Evolutionary conservation across 495 filamentous ascomycete genomes (phyloP).

Genomic region (Ramalina intermedia): DNA sequence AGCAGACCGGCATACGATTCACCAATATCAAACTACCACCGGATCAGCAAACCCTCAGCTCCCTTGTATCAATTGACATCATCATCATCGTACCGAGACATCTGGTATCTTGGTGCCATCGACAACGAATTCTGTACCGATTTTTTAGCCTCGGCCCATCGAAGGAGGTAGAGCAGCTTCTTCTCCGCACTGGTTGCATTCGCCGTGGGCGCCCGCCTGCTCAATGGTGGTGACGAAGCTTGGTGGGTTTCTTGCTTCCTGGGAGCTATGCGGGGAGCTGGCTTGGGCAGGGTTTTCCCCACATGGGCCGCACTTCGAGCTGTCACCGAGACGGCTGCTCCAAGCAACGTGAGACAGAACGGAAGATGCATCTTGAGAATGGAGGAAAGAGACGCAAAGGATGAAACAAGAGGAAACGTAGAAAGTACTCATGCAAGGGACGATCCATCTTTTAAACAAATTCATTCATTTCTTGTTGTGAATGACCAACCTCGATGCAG

Average conservation of each 20-base stretch:
- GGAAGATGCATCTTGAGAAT: background rate
- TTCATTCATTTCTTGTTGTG: background rate
- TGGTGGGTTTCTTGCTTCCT: background rate
- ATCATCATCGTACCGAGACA: constrained; percentile 26
- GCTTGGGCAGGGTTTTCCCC: constrained; percentile 14
- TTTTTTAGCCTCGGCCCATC: background rate
- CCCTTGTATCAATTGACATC: background rate
- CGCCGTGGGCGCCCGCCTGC: constrained; percentile 4
- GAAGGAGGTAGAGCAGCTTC: background rate
- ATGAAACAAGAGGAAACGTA: background rate
- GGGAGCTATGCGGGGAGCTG: constrained; percentile 2
- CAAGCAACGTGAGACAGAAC: background rate
- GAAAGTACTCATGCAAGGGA: background rate
- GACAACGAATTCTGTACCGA: constrained; percentile 43
- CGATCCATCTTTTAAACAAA: background rate
- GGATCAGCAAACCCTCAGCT: background rate
- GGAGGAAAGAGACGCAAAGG: background rate
- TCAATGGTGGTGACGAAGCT: background rate
- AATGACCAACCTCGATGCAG: background rate
- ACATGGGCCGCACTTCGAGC: constrained; percentile 16
- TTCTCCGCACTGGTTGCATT: constrained; percentile 6
- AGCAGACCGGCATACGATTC: constrained; percentile 64
- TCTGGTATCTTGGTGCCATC: constrained; percentile 45
- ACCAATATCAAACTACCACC: constrained; percentile 44
- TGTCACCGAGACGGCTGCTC: constrained; percentile 4